Evolutionary conservation across 2,329 filamentous ascomycete genomes (phyloP), one percentile per base, ranked within the genome.

Genomic region (Colletotrichum zoysiae): DNA sequence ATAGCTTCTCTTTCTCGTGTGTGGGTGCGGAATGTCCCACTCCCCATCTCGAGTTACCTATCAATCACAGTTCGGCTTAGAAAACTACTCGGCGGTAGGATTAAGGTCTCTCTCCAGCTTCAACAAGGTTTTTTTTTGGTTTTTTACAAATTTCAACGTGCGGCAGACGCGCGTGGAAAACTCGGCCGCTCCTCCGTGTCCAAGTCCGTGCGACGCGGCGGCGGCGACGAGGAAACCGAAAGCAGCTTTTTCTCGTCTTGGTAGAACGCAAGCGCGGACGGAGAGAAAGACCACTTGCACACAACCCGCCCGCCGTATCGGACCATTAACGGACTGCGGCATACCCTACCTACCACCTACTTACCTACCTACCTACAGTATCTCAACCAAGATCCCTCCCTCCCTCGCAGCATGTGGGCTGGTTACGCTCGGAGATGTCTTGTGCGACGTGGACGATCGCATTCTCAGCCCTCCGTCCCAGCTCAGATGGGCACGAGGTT

Each of bases 401-500:
- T n/a, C 26, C 26, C 33, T 51, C 14, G 6, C 44, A n/a, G 30
- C 40, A 16, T 40, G 35, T 18, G 14, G 35, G 35, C 64, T 30
- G 35, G 51, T 46, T 60, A 53, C 40, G 23, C 40, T 20, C 26
- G 23, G 8, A 38, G 12, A 44, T 58, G 58, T 63, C 38, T 50
- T 46, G 48, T 33, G 53, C 40, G 20, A 30, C 58, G 48, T 48
- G 55, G 33, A 40, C 55, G 65, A 68, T 63, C 68, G 63, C 65
- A 68, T 71, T 71, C 58, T 53, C 57, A n/a, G 18, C 40, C 26
- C 51, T 38, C 7, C 48, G 20, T 14, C 26, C 35, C 11, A 63
- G 23, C 30, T 20, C 48, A 58, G 68, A 71, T 63, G 58, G 35
- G 51, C 68, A 63, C 51, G 30, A 58, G 50, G 51, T 58, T 26